phyloP scores from a whole-genome alignment of 2,329 filamentous ascomycete genomes.

The Huntiella bhutanensis region DNA sequence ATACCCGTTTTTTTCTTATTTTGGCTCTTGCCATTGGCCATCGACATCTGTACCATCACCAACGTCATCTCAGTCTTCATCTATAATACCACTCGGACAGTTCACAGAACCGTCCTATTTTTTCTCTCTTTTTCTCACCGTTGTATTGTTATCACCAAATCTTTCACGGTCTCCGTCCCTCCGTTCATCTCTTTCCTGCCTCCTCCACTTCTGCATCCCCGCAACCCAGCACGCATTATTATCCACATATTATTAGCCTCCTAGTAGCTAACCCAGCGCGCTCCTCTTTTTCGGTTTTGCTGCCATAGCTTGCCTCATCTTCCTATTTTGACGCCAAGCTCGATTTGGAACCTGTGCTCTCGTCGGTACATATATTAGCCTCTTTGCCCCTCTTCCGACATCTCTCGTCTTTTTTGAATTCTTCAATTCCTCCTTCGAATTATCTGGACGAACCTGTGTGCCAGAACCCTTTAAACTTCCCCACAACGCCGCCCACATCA shows the following conservation, averaged over 20 bases:
- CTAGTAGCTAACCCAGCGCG: slow-evolving; percentile 1
- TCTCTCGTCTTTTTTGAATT: slow-evolving; percentile 11
- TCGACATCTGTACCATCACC: neutral
- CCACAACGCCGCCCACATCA: slow-evolving; percentile 33
- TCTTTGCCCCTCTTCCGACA: slow-evolving; percentile 10
- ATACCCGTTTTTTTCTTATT: no score
- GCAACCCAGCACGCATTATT: slow-evolving; percentile 18
- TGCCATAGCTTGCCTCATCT: slow-evolving; percentile 16
- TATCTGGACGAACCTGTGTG: slow-evolving; percentile 29
- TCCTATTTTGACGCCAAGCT: slow-evolving; percentile 12
- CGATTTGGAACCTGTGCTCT: slow-evolving; percentile 21
- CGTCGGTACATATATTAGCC: slow-evolving; percentile 20
- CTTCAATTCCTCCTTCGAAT: slow-evolving; percentile 13
- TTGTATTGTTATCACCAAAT: neutral
- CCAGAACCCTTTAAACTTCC: slow-evolving; percentile 27
- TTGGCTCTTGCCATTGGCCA: neutral
- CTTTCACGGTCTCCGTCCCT: neutral
- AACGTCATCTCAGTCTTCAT: neutral
- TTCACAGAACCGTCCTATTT: neutral
- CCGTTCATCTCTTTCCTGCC: neutral
- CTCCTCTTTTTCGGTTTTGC: slow-evolving; percentile 6
- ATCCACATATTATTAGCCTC: slow-evolving; percentile 21
- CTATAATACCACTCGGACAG: neutral
- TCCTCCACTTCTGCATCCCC: neutral
- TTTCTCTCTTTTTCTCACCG: neutral